A percentile compares a stretch with the other conserved stretches of the same genome.
phyloP scores from a whole-genome alignment of 2,329 filamentous ascomycete species.

The Tolypocladium tropicale region DNA sequence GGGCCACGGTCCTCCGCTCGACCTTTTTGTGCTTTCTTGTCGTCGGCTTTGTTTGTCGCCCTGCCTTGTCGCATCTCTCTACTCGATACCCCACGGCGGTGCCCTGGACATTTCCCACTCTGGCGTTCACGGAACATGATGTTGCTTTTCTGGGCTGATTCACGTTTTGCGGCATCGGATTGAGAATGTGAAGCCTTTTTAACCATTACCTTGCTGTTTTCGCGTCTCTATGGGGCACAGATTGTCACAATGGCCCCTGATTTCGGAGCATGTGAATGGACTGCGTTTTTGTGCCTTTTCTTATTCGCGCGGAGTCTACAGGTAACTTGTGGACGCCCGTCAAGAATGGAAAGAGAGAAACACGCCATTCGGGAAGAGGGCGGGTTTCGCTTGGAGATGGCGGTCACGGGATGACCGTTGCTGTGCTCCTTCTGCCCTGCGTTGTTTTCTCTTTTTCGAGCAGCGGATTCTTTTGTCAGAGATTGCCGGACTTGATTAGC shows the following conservation, averaged over 20 bases:
- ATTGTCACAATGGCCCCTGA: neutral
- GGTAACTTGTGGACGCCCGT: neutral
- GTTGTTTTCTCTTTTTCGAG: neutral
- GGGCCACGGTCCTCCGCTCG: slow-evolving; percentile 19
- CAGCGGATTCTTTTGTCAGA: neutral
- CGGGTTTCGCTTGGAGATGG: neutral
- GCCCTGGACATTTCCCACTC: slow-evolving; percentile 5
- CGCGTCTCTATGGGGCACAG: neutral
- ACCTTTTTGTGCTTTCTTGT: slow-evolving; percentile 8
- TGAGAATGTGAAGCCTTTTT: neutral
- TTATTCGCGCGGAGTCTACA: neutral
- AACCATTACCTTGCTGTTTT: neutral
- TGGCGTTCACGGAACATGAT: neutral
- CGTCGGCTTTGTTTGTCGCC: slow-evolving; percentile 8
- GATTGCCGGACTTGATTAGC: neutral
- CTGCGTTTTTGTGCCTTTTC: neutral
- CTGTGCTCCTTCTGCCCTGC: neutral
- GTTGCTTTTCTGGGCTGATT: neutral
- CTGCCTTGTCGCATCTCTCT: slow-evolving; percentile 9
- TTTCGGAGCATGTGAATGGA: neutral
- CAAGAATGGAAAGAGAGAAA: neutral
- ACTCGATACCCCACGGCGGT: slow-evolving; percentile 7
- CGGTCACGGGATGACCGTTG: neutral
- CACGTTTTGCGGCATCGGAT: neutral
- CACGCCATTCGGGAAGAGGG: neutral